A percentile compares a stretch with the other conserved stretches of the same genome.
These are phyloP conservation scores for Podila epigama DNA, from an alignment of 192 early-diverging fungal genomes.

Conservation along the genomic window DNA sequence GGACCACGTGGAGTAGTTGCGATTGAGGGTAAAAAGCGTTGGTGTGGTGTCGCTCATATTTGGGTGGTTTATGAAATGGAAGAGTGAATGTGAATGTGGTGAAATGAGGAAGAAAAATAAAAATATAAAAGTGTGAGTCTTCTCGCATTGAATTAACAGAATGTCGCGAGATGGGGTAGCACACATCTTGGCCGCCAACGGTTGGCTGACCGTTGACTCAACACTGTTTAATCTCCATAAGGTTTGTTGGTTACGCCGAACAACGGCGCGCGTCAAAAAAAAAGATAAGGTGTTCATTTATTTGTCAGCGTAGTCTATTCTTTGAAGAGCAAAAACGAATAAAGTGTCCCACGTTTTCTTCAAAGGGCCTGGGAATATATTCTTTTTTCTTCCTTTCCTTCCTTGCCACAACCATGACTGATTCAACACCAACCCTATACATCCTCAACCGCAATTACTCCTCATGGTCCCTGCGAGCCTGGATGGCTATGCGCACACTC, in stretches of 20 bases:
- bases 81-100: neutral
- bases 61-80: neutral
- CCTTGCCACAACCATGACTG: neutral
- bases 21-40: neutral
- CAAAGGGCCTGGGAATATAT: neutral
- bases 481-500: constrained; percentile 30
- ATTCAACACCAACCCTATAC: constrained; percentile 10
- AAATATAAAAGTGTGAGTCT: neutral
- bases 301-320: too few species aligned
- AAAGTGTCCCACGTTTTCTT: too few species aligned
- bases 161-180: too few species aligned
- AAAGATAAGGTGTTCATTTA: too few species aligned
- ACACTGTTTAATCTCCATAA: too few species aligned
- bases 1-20: constrained; percentile 47
- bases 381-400: neutral
- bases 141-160: too few species aligned
- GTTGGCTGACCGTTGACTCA: too few species aligned
- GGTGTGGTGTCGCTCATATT: neutral
- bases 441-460: constrained; percentile 49
- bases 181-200: too few species aligned
- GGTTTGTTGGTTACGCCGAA: too few species aligned
- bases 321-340: too few species aligned
- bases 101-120: neutral
- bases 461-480: constrained; percentile 46
- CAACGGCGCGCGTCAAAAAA: too few species aligned